Evolutionary conservation across 495 filamentous ascomycete genomes (phyloP).

Genomic region (Penicillium manginii): DNA sequence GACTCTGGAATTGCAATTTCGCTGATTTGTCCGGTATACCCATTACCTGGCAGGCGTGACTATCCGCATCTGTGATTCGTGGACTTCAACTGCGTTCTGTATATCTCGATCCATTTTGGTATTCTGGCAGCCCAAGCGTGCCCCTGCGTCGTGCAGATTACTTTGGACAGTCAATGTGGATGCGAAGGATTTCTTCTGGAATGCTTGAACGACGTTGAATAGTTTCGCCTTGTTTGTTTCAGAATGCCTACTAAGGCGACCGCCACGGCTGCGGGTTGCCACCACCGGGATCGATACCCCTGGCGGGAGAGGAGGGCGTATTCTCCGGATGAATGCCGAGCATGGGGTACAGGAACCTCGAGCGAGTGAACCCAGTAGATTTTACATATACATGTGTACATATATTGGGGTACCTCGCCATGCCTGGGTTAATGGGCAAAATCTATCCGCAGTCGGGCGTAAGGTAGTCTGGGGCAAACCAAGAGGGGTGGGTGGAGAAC

Average conservation of each 20-base stretch:
- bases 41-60: not conserved
- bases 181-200: constrained; percentile 19
- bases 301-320: not conserved
- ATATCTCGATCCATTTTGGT: not conserved
- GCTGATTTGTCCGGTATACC: not conserved
- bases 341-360: not conserved
- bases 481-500: too few species aligned
- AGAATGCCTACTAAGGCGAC: constrained; percentile 3
- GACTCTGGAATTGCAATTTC: not conserved
- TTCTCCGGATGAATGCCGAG: not conserved
- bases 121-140: not conserved
- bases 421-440: not conserved
- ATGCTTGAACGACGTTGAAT: constrained; percentile 6
- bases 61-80: not conserved
- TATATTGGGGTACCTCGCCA: not conserved
- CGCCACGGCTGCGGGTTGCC: not conserved
- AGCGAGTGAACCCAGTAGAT: too few species aligned
- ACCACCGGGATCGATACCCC: constrained; percentile 2
- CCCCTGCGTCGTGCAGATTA: constrained; percentile 6
- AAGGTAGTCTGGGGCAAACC: not conserved
- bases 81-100: not conserved
- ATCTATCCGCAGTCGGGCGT: not conserved
- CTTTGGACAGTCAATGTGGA: constrained; percentile 6
- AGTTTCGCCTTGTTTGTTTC: constrained; percentile 5
- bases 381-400: too few species aligned